Evolutionary conservation across 495 filamentous ascomycete species (phyloP).

Genomic region (Penicillium salamii): DNA sequence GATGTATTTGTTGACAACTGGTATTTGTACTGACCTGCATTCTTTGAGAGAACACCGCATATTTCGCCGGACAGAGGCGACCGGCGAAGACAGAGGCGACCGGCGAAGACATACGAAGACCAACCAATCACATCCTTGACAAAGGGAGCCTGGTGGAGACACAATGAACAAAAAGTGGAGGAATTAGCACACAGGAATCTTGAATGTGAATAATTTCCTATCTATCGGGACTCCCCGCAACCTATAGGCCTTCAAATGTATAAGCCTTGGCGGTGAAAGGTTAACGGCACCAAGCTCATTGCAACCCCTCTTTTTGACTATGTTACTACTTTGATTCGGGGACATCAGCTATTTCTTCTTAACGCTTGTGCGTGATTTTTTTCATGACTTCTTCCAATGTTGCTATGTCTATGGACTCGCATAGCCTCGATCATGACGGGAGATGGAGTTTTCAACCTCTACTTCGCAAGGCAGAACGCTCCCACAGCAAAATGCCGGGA

Average conservation of each 20-base stretch:
- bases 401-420: constrained; percentile 7
- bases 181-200: constrained; percentile 17
- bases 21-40: too few species aligned
- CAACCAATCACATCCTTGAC: constrained; percentile 4
- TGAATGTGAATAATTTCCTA: constrained; percentile 13
- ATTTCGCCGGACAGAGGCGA: too few species aligned
- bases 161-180: neutral
- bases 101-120: constrained; percentile 4
- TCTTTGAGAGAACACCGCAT: too few species aligned
- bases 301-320: neutral
- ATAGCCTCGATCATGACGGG: constrained; percentile 10
- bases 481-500: constrained; percentile 46
- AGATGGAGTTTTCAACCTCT: constrained; percentile 38
- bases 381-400: constrained; percentile 2
- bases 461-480: constrained; percentile 35
- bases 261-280: neutral
- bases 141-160: neutral
- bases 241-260: constrained; percentile 23
- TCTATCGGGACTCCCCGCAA: constrained; percentile 18
- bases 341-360: too few species aligned
- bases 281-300: too few species aligned
- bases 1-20: too few species aligned
- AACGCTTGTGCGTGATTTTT: too few species aligned
- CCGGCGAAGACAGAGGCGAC: too few species aligned
- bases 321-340: too few species aligned